A percentile compares a stretch with the other conserved stretches of the same genome.
Evolutionary conservation across 2,329 filamentous ascomycete genomes (phyloP).

Genomic region (Xylaria multiplex): DNA sequence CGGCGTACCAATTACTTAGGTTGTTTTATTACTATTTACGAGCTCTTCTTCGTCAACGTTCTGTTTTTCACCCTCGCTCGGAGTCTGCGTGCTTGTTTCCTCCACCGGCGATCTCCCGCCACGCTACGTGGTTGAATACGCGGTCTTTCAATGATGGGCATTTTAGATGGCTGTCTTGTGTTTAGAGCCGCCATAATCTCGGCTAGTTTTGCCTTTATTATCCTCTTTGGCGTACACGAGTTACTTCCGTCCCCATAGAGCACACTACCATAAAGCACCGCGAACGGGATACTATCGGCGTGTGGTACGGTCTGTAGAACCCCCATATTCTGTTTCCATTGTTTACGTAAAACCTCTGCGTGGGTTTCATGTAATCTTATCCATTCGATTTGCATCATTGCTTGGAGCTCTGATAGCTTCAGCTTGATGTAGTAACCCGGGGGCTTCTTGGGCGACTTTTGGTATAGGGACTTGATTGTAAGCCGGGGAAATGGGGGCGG

Average conservation of each 20-base stretch:
- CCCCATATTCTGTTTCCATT: constrained; percentile 26
- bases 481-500: constrained; percentile 2
- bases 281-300: constrained; percentile 34
- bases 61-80: background rate
- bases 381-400: constrained; percentile 31
- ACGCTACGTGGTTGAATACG: background rate
- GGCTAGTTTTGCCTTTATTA: constrained; percentile 17
- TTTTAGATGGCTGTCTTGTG: constrained; percentile 19
- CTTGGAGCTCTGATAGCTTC: constrained; percentile 29
- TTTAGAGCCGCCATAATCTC: constrained; percentile 17
- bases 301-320: constrained; percentile 25
- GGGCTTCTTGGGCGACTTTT: constrained; percentile 4
- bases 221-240: background rate
- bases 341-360: constrained; percentile 3
- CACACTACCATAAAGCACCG: constrained; percentile 30
- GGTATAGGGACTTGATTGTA: constrained; percentile 22
- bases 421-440: constrained; percentile 37
- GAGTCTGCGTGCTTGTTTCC: background rate
- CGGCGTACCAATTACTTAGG: background rate
- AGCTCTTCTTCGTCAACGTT: background rate
- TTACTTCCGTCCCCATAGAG: background rate
- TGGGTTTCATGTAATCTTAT: constrained; percentile 24
- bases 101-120: background rate
- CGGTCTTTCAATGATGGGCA: constrained; percentile 11
- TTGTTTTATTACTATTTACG: background rate